Conservation (phyloP, 1,284 basidiomycete genomes). For the Tilletia walkeri region DNA sequence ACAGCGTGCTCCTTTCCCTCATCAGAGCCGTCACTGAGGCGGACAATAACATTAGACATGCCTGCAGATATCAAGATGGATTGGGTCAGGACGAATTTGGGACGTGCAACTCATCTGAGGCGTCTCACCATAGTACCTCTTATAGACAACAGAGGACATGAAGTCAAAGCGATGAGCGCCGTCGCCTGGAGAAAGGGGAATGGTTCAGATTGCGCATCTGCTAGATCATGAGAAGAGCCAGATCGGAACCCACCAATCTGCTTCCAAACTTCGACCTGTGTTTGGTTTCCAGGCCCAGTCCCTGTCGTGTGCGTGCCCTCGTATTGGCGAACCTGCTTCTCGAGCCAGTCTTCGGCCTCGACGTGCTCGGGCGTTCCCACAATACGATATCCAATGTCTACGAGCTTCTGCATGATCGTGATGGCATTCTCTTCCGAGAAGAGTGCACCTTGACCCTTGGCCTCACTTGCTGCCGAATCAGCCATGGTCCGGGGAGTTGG, state of each 20-base stretch:
- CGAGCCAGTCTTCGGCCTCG: conserved; percentile 78
- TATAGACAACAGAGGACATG: conserved; percentile 70
- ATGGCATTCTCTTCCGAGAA: conserved; percentile 50
- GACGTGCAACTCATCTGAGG: neutral
- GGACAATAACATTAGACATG: conserved; percentile 83
- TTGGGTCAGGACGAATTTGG: neutral
- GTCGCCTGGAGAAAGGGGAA: conserved; percentile 25
- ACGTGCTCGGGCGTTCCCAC: conserved; percentile 88
- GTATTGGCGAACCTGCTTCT: conserved; percentile 65
- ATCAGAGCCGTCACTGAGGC: conserved; percentile 76
- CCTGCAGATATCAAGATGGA: conserved; percentile 53
- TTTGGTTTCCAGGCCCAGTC: conserved; percentile 31
- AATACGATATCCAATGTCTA: conserved; percentile 85
- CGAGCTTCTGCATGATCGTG: conserved; percentile 46
- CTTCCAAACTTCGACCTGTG: conserved; percentile 52
- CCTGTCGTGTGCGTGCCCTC: conserved; percentile 55
- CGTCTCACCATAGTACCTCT: conserved; percentile 68
- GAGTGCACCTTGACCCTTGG: conserved; percentile 20
- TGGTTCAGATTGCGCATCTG: too few relatives aligned
- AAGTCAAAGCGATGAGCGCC: conserved; percentile 53
- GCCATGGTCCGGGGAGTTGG: conserved; percentile 32
- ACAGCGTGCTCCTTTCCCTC: conserved; percentile 73
- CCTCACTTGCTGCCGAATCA: conserved; percentile 25
- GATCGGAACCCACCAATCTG: conserved; percentile 35
- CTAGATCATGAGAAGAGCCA: neutral